Conservation (phyloP, 2,329 filamentous ascomycete genomes). For the Trichoderma endophyticum region DNA sequence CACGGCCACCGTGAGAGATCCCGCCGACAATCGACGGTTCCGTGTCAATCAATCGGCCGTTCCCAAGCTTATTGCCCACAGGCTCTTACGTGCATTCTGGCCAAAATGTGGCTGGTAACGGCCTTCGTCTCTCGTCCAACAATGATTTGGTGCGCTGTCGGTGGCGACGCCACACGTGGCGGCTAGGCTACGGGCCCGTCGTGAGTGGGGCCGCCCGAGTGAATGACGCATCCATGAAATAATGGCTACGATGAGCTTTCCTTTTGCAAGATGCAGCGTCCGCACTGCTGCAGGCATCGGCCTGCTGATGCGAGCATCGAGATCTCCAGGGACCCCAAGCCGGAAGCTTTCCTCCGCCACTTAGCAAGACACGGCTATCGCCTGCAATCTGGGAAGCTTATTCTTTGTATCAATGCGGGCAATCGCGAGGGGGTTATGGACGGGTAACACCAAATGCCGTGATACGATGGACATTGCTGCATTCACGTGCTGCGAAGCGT, state of each 20-base stretch:
- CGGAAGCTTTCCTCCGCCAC: slow-evolving; percentile 5
- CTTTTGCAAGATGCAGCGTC: background rate
- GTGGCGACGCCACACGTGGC: slow-evolving; percentile 13
- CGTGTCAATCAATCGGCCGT: background rate
- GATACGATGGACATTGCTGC: background rate
- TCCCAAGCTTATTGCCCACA: background rate
- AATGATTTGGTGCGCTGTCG: background rate
- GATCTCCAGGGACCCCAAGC: background rate
- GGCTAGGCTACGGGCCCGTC: background rate
- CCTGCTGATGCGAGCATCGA: slow-evolving; percentile 10
- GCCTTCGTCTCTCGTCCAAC: background rate
- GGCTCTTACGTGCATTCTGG: background rate
- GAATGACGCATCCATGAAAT: slow-evolving; percentile 13
- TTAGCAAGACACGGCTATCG: background rate
- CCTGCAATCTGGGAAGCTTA: background rate
- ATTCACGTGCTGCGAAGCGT: background rate
- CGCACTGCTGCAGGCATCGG: background rate
- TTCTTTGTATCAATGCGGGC: background rate
- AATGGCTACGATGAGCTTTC: background rate
- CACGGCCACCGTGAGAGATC: background rate
- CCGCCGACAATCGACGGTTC: background rate
- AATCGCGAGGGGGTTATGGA: background rate
- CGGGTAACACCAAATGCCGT: background rate
- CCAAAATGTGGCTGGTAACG: background rate
- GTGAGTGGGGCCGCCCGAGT: background rate